Evolutionary conservation across 2,329 filamentous ascomycete species (phyloP), one percentile per base, ranked within the genome.

Genomic region (Bretziella fagacearum): DNA sequence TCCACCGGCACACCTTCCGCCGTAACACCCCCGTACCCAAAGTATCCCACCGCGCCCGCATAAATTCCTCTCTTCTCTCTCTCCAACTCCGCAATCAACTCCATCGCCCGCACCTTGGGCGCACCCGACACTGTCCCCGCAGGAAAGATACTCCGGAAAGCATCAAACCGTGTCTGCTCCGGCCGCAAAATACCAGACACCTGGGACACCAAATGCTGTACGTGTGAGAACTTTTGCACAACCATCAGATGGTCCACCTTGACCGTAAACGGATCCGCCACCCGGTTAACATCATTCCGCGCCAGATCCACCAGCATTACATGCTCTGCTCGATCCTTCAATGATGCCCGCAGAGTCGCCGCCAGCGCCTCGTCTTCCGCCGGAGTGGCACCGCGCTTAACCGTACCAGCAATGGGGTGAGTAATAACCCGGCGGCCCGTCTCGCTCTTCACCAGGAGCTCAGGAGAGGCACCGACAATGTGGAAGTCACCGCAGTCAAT

Each of bases 271-370:
- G 91, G 91, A 63, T 95, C 86, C 62, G 85, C 93, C 18, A 98
- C 84, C 42, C 91, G 80, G 66, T 95, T 96, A 55, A 98, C 77
- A 62, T 98, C 91, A 69, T 98, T 96, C 50, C 91, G 78, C 10
- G 91, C 91, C 48, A 96, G 70, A 61, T 98, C 89, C 40, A 96
- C 91, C 55, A 98, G 69, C 91, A 98, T 98, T 57, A 96, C 87
- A 67, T 96, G 86, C 65, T 93, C 84, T 44, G 84, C 84, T 46
- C 84, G 77, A 66, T 98, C 91, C 64, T 98, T 96, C 54, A 94
- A 69, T 47, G 80, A 93, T 56, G 68, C 74, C 41, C 77, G 74
- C 50, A 93, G 74, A 63, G 85, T 81, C 39, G 78, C 70, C 7
- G 87, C 86, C 22, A 95, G 74, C 13, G 66, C 68, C 54, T 81